Conservation (phyloP, 345 rosid species). For the Salix dunnii region DNA sequence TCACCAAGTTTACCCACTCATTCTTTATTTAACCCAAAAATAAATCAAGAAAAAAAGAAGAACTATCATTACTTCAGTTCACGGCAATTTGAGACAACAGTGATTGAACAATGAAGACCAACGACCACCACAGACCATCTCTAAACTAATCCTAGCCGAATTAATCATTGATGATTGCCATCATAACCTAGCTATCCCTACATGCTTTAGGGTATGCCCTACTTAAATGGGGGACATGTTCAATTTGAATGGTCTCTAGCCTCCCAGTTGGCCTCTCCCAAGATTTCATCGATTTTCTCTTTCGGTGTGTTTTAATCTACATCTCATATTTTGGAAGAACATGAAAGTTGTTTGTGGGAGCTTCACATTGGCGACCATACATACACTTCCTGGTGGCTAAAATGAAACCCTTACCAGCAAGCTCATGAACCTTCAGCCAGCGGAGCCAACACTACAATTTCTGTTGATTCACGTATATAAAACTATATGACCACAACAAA, state of each 20-base stretch:
- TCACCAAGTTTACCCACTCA: too few species aligned
- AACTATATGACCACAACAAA: not conserved
- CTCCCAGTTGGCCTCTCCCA: not conserved
- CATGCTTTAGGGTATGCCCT: not conserved
- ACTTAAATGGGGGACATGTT: not conserved
- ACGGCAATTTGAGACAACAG: not conserved
- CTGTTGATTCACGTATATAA: not conserved
- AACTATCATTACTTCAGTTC: not conserved
- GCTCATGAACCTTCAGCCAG: not conserved
- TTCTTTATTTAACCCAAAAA: too few species aligned
- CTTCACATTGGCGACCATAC: not conserved
- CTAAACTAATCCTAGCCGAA: not conserved
- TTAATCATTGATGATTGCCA: conserved; percentile 2
- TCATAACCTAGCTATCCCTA: not conserved
- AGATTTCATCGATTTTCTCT: not conserved
- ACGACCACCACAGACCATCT: not conserved
- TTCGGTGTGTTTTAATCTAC: not conserved
- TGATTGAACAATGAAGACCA: not conserved
- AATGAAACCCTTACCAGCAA: conserved; percentile 13
- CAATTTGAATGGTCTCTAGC: not conserved
- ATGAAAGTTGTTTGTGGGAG: not conserved
- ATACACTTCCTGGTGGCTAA: conserved; percentile 10
- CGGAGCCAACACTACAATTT: not conserved
- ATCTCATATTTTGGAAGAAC: not conserved
- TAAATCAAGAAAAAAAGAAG: not conserved